Conservation (phyloP, 805 yeast species). For the Wickerhamiella musiphila region DNA sequence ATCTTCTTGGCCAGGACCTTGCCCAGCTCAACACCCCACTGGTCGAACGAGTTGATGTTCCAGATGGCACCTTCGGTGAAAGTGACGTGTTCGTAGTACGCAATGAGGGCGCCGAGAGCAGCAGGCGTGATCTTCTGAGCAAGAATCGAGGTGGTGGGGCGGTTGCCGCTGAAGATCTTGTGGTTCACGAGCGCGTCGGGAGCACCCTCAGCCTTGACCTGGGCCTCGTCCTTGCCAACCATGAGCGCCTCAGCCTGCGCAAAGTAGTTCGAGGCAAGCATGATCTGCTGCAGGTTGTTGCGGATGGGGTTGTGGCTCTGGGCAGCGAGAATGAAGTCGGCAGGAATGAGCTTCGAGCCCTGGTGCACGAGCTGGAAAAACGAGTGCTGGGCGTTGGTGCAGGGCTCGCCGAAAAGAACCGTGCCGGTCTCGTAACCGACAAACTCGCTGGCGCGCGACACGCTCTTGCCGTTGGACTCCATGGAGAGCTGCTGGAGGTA, state of each 20-base stretch:
- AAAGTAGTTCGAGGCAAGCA: conserved; percentile 97
- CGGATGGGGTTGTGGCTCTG: conserved; percentile 96
- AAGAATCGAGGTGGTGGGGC: conserved; percentile 95
- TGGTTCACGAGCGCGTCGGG: conserved; percentile 78
- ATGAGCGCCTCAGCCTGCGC: conserved; percentile 97
- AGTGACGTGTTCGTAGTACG: conserved; percentile 93
- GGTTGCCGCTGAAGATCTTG: conserved; percentile 93
- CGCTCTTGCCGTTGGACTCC: conserved; percentile 99
- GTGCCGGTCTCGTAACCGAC: conserved; percentile 93
- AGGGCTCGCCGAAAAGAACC: conserved; percentile 94
- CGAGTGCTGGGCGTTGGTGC: conserved; percentile 97
- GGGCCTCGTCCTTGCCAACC: conserved; percentile 72
- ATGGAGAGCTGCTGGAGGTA: conserved; percentile 95
- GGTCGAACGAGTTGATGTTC: conserved; percentile 99
- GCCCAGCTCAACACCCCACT: conserved; percentile 99
- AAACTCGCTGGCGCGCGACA: conserved; percentile 78
- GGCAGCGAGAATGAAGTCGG: conserved; percentile 94
- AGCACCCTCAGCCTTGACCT: conserved; percentile 80
- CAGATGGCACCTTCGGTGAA: conserved; percentile 98
- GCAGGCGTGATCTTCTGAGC: conserved; percentile 96
- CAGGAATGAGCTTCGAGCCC: conserved; percentile 93
- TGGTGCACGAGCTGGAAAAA: conserved; percentile 99
- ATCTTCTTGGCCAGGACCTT: conserved; percentile 93
- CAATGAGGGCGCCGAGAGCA: conserved; percentile 86
- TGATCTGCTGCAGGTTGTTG: conserved; percentile 81